Evolutionary conservation across 208 protist genomes (phyloP).

Genomic region (Endotrypanum monterogeii): DNA sequence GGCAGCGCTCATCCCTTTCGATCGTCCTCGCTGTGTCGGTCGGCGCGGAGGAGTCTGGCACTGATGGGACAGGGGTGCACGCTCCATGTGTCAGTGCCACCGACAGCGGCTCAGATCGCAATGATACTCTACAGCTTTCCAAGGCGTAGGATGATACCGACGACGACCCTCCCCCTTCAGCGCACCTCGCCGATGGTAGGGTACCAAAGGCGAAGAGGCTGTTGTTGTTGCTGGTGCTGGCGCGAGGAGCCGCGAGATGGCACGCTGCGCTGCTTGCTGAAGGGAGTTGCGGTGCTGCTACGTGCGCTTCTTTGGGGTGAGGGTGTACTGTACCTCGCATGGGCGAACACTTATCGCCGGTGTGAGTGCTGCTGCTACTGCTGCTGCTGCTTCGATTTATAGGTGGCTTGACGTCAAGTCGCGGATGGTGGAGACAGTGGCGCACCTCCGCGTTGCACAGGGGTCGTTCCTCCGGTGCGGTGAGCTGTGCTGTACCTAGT

Average conservation of each 20-base stretch:
- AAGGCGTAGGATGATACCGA: constrained; percentile 9
- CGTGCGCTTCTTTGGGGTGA: not conserved
- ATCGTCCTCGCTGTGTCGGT: not conserved
- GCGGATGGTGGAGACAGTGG: constrained; percentile 24
- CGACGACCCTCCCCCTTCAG: not conserved
- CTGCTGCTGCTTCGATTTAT: not conserved
- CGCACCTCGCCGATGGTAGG: not conserved
- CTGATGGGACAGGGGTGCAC: constrained; percentile 1
- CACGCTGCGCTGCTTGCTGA: not conserved
- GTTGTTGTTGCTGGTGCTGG: not conserved
- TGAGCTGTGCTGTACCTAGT: not conserved
- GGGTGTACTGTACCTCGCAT: not conserved
- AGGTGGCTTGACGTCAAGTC: constrained; percentile 10
- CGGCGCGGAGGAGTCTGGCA: not conserved
- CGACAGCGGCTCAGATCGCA: constrained; percentile 16
- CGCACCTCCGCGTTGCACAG: constrained; percentile 26
- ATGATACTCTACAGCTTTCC: constrained; percentile 20
- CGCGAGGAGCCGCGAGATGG: not conserved
- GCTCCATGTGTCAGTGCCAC: not conserved
- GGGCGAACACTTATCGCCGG: not conserved
- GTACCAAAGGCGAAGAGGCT: not conserved
- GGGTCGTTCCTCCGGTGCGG: not conserved
- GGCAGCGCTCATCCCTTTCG: not conserved
- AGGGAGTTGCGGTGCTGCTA: not conserved
- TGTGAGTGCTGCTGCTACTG: no score